These are phyloP conservation scores for Ophiostoma quercus DNA, from an alignment of 2,329 filamentous ascomycete species.

Conservation along the genomic window DNA sequence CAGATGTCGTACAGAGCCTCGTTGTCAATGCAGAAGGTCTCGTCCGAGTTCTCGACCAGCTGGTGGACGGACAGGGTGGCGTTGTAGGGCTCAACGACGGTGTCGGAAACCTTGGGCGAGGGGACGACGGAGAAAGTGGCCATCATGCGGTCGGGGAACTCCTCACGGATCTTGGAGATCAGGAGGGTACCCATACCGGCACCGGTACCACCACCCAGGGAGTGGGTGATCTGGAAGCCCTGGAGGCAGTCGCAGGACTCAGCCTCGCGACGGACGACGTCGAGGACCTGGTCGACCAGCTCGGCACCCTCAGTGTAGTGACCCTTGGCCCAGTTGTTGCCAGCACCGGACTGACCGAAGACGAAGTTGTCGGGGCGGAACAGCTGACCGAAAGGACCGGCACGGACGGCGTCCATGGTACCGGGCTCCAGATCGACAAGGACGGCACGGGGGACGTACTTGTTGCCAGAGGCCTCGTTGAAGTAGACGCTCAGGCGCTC, in stretches of 20 bases:
- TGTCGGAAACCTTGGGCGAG: conserved; percentile 99
- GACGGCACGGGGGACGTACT: conserved; percentile 98
- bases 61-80: conserved; percentile 98
- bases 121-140: conserved; percentile 98
- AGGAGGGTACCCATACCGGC: conserved; percentile 99
- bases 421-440: conserved; percentile 99
- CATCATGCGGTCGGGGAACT: conserved; percentile 99
- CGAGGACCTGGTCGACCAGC: conserved; percentile 95
- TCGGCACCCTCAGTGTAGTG: conserved; percentile 99
- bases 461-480: conserved; percentile 87
- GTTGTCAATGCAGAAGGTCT: conserved; percentile 99
- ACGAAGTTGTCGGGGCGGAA: conserved; percentile 99
- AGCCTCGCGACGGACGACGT: conserved; percentile 97
- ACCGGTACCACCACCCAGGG: conserved; percentile 99
- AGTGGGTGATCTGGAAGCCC: conserved; percentile 99
- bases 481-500: conserved; percentile 75
- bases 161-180: conserved; percentile 99
- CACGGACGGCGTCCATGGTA: conserved; percentile 99
- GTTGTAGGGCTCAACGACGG: conserved; percentile 99
- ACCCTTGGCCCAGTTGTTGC: conserved; percentile 99
- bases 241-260: conserved; percentile 99
- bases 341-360: conserved; percentile 98
- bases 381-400: conserved; percentile 95
- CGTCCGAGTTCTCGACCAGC: conserved; percentile 99
- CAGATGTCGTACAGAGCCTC: conserved; percentile 99